A percentile compares a stretch with the other conserved stretches of the same genome.
phyloP scores from a whole-genome alignment of 345 rosid genomes.

The Clausena lansium region DNA sequence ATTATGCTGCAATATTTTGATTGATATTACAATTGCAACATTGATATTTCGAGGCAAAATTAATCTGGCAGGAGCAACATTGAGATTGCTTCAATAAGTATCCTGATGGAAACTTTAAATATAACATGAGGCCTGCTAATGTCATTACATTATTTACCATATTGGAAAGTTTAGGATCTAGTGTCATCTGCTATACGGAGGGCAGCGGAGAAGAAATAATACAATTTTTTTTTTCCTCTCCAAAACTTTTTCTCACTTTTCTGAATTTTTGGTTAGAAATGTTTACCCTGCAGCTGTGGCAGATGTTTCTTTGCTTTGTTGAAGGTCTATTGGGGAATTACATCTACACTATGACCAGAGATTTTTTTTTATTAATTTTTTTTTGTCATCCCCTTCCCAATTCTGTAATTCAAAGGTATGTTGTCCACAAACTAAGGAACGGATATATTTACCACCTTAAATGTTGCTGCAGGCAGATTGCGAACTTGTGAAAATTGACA shows the following conservation, averaged over 20 bases:
- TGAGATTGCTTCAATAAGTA: neutral
- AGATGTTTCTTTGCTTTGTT: neutral
- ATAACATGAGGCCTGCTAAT: neutral
- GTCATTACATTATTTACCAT: neutral
- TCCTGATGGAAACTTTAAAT: neutral
- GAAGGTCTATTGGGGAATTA: neutral
- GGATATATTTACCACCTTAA: conserved; percentile 21
- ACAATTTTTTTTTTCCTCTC: no score
- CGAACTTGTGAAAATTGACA: conserved; percentile 63
- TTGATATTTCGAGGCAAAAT: neutral
- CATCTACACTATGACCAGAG: neutral
- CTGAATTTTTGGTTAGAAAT: neutral
- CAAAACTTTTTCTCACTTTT: neutral
- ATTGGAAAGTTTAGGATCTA: neutral
- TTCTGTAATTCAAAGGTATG: neutral
- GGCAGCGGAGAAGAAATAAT: neutral
- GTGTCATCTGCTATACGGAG: neutral
- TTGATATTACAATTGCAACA: neutral
- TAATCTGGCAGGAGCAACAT: neutral
- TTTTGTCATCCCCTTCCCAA: no score
- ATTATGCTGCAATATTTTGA: neutral
- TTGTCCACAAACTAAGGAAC: neutral
- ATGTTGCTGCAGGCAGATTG: conserved; percentile 64
- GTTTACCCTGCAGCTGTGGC: neutral
- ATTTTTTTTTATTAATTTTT: neutral